Base-by-base conservation (phyloP, 2,329 filamentous ascomycete species). In the Ophioceras dolichostomum region DNA sequence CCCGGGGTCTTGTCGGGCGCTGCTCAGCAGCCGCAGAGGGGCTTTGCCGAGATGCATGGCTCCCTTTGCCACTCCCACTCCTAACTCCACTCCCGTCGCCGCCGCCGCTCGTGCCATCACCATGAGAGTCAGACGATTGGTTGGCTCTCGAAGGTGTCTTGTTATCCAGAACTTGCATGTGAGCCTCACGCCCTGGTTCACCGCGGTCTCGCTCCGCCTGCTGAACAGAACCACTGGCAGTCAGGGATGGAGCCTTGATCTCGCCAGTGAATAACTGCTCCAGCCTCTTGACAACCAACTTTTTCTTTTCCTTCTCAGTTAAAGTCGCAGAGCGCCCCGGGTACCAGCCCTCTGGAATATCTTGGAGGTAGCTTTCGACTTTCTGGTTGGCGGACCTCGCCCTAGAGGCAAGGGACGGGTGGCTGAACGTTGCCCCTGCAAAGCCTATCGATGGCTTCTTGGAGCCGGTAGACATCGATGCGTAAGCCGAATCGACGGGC, bases 211-310 rank as follows among this genome's bases (percentile, higher is more conserved):
- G n/a, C n/a, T n/a, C n/a, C n/a, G n/a, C n/a, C n/a, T n/a, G n/a
- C n/a, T n/a, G n/a, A n/a, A n/a, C n/a, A n/a, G 22, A 26, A 12
- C 8, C 22, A 7, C 12, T 12, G 8, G 22, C 22, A 26, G 22
- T 26, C 22, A 26, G 12, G 22, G 22, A 19, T 7, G 36, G 57
- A 4, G 61, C 61, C 4, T 54, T 57, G 14, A 68, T 64, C 49
- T 79, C 83, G 3, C 85, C 85, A 0, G 83, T 86, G 43, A 91
- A 93, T 2, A 93, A 67, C 44, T 88, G 82, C 49, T 93, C 85
- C 5, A 93, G 56, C 2, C 83, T 71, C 38, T 75, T 70, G 3
- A 89, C 85, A 0, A 89, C 79, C 16, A 87, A 51, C 51, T 79
- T 85, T 61, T 84, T 86, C 60, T 76, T 85, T 5, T 81, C 71